phyloP scores from a whole-genome alignment of 805 yeast genomes.

The Metschnikowia proteae region DNA sequence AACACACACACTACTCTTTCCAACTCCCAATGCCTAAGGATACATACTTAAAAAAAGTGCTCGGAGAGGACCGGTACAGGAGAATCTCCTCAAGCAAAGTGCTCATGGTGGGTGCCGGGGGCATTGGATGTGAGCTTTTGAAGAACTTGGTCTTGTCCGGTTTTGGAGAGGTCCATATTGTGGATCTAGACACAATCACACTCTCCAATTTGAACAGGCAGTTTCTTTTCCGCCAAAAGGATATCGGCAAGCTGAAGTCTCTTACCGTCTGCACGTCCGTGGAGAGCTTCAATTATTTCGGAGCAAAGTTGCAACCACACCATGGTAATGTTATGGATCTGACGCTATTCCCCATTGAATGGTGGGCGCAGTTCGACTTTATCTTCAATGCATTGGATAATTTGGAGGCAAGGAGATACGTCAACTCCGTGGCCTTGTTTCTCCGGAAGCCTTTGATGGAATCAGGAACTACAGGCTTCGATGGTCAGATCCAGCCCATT shows the following conservation, averaged over 20 bases:
- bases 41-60: constrained; percentile 41
- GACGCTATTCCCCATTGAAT: constrained; percentile 60
- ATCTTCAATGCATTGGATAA: constrained; percentile 94
- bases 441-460: constrained; percentile 78
- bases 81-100: constrained; percentile 48
- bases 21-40: constrained; percentile 32
- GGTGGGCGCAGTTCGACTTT: constrained; percentile 71
- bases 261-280: constrained; percentile 84
- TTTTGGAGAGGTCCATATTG: constrained; percentile 81
- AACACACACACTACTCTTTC: not conserved
- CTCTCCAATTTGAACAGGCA: constrained; percentile 90
- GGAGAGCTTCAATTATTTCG: constrained; percentile 56
- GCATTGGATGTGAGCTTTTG: constrained; percentile 89
- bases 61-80: constrained; percentile 35
- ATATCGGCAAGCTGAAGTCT: constrained; percentile 85
- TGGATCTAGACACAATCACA: constrained; percentile 95
- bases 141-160: constrained; percentile 77
- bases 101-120: constrained; percentile 91
- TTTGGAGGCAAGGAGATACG: constrained; percentile 86
- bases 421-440: constrained; percentile 77
- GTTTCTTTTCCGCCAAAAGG: constrained; percentile 83
- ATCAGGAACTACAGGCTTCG: constrained; percentile 91
- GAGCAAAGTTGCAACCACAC: constrained; percentile 66
- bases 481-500: constrained; percentile 93
- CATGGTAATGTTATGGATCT: constrained; percentile 87